Evolutionary conservation across 208 protist genomes (phyloP).

Genomic region (Trypanosoma melophagium): DNA sequence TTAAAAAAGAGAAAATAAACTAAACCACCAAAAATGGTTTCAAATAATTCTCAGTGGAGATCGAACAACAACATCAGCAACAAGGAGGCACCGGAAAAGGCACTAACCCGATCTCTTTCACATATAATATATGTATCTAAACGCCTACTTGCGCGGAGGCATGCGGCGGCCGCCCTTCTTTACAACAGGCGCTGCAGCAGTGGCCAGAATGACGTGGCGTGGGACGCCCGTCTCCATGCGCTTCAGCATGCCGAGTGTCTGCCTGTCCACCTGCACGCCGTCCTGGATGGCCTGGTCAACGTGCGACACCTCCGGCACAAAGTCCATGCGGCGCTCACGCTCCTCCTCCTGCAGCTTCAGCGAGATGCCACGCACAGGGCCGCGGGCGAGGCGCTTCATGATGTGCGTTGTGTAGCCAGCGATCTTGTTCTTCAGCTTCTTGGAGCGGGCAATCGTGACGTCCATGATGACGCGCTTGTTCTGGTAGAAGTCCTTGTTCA

Average conservation of each 20-base stretch:
- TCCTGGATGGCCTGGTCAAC: constrained; percentile 86
- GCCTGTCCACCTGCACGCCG: constrained; percentile 88
- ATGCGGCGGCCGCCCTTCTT: constrained; percentile 33
- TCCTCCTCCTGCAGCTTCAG: constrained; percentile 99
- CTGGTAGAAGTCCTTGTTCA: constrained; percentile 99
- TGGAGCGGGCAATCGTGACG: constrained; percentile 98
- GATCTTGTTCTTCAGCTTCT: constrained; percentile 99
- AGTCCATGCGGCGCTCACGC: constrained; percentile 99
- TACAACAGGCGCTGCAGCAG: constrained; percentile 26
- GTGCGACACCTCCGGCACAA: constrained; percentile 94
- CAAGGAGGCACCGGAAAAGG: background rate
- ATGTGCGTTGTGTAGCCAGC: constrained; percentile 99
- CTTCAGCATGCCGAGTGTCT: constrained; percentile 86
- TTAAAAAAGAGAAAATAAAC: no score
- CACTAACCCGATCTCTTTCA: no score
- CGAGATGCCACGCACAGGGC: constrained; percentile 99
- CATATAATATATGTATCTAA: no score
- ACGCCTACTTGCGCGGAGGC: constrained; percentile 38
- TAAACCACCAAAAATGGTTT: constrained; percentile 24
- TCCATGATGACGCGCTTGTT: constrained; percentile 98
- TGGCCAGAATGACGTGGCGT: constrained; percentile 50
- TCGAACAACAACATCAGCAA: constrained; percentile 15
- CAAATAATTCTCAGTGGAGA: constrained; percentile 24
- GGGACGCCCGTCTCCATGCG: constrained; percentile 84
- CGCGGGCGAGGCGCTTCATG: constrained; percentile 98